A percentile compares a stretch with the other conserved stretches of the same genome.
Conservation (phyloP, 306 rosid genomes). For the Cucurbita ficifolia region DNA sequence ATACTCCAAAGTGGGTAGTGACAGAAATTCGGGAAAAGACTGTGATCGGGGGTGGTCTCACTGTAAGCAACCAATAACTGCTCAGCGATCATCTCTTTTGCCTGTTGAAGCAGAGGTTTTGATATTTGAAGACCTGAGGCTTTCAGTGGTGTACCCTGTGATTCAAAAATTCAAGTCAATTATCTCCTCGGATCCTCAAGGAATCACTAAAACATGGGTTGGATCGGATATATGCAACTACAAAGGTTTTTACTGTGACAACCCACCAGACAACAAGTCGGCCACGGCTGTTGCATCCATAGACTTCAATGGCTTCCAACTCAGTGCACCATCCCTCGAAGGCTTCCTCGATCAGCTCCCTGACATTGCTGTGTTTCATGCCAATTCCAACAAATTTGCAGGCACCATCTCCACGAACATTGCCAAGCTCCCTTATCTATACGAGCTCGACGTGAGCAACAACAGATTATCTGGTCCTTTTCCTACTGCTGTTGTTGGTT, state of each 20-base stretch:
- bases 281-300: slow-evolving; percentile 63
- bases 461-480: slow-evolving; percentile 65
- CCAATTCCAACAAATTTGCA: slow-evolving; percentile 59
- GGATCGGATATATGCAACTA: slow-evolving; percentile 69
- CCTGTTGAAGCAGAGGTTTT: slow-evolving; percentile 16
- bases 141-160: slow-evolving; percentile 40
- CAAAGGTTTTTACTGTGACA: slow-evolving; percentile 68
- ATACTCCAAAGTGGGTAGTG: neutral
- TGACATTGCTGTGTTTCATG: slow-evolving; percentile 80
- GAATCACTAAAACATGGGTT: slow-evolving; percentile 54
- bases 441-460: slow-evolving; percentile 76
- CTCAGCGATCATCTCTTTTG: slow-evolving; percentile 16
- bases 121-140: slow-evolving; percentile 56
- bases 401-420: slow-evolving; percentile 53
- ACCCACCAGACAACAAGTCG: slow-evolving; percentile 55
- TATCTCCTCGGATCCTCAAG: slow-evolving; percentile 55
- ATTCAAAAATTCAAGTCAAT: slow-evolving; percentile 76
- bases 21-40: slow-evolving; percentile 1
- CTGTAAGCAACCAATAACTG: neutral
- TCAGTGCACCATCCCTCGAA: slow-evolving; percentile 49
- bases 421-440: slow-evolving; percentile 47
- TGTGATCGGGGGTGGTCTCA: slow-evolving; percentile 11
- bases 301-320: slow-evolving; percentile 73
- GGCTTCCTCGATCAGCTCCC: slow-evolving; percentile 73
- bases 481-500: slow-evolving; percentile 46